Base-by-base conservation (phyloP, 208 protist genomes). In the Acanthamoeba lenticulata region DNA sequence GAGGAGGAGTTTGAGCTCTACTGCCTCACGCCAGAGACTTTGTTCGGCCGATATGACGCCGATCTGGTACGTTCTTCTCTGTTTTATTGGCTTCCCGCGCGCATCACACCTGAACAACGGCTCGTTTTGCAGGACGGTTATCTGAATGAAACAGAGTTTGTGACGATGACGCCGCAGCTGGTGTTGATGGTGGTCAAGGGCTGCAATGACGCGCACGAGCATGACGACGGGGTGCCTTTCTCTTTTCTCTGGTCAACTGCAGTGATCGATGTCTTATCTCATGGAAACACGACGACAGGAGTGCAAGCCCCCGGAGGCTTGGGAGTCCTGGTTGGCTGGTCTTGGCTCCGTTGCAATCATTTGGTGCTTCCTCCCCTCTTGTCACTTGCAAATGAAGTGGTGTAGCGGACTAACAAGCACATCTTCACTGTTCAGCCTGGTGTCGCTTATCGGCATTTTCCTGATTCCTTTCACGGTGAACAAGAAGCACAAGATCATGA, bases 311-410 rank as follows among this genome's bases (percentile, higher is more conserved):
- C 77, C 77, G 5, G 77, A 86, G 27, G 77, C 17, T 13, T 86
- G 77, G 77, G 13, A 86, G 77, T 45, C 77, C 15, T 86, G 77
- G 77, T 52, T 86, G 34, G 77, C 77, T 1, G 45, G 42, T 24
- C 32, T 86, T 17, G 77, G 77, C 40, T 86, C 77, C 27, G 77
- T 86, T 55, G 38, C 42, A 32, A 55, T 86, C 40, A 45, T 86
- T 29, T 86, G 42, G 77, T 74, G 19, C 65, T 0, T 40, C 27
- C n/a, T n/a, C n/a, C n/a, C n/a, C n/a, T n/a, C n/a, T n/a, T n/a
- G n/a, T n/a, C n/a, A n/a, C n/a, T n/a, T n/a, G n/a, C n/a, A n/a
- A n/a, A n/a, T n/a, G n/a, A n/a, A n/a, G n/a, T n/a, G n/a, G n/a
- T n/a, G n/a, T n/a, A n/a, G n/a, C n/a, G n/a, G n/a, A n/a, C n/a